Conservation (phyloP, 176 grass and related monocot genomes). For the Hordeum vulgare region MorexV3_pseudomolecules_assembly NC_058519.1:611105593-611106092, state of each 20-base stretch:
- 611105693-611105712: neutral
- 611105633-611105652: neutral
- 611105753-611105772: neutral
- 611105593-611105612: no score
- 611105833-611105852: neutral
- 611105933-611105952: neutral
- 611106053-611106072: constrained; percentile 93
- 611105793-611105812: neutral
- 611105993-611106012: constrained; percentile 96
- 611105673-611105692: neutral
- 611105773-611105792: neutral
- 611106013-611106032: constrained; percentile 97
- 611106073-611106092: constrained; percentile 34
- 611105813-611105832: neutral
- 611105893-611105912: constrained; percentile 26
- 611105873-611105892: neutral
- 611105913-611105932: constrained; percentile 46
- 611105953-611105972: constrained; percentile 13
- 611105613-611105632: no score
- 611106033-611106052: constrained; percentile 88
- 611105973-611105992: constrained; percentile 70
- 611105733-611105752: neutral
- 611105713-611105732: neutral
- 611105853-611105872: no score
- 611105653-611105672: neutral